Conservation (phyloP, 2,329 filamentous ascomycete genomes). For the Ophiobolus disseminans region DNA sequence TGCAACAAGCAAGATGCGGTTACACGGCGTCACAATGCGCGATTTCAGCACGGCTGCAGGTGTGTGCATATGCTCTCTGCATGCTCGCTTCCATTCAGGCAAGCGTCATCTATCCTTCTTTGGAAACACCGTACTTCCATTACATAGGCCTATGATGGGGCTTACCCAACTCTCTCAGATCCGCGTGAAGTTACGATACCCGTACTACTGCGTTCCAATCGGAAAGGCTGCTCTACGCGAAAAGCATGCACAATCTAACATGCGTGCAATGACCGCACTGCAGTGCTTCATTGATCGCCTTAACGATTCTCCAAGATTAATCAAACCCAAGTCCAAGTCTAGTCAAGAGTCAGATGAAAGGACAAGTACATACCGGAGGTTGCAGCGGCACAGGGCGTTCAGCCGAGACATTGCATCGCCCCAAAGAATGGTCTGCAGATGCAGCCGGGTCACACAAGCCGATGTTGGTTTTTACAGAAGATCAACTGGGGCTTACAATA, state of each 20-base stretch:
- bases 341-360: background rate
- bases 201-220: too few species aligned
- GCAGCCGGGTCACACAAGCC: background rate
- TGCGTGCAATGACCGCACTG: background rate
- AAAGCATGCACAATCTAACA: background rate
- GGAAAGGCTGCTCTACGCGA: constrained; percentile 9
- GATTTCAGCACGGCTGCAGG: constrained; percentile 13
- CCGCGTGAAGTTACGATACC: too few species aligned
- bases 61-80: constrained; percentile 15
- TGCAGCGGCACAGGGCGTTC: background rate
- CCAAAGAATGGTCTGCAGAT: background rate
- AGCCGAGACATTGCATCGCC: constrained; percentile 1
- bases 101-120: too few species aligned
- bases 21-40: constrained; percentile 13
- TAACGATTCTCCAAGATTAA: background rate
- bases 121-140: too few species aligned
- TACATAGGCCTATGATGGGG: too few species aligned
- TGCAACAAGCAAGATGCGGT: constrained; percentile 17
- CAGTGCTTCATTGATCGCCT: background rate
- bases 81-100: constrained; percentile 4
- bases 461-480: constrained; percentile 1
- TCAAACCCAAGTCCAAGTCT: background rate
- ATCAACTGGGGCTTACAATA: background rate
- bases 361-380: background rate
- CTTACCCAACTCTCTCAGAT: too few species aligned